A percentile compares a stretch with the other conserved stretches of the same genome.
These are phyloP conservation scores for Aspergillus unguis DNA, from an alignment of 2,329 filamentous ascomycete species.

Conservation along the genomic window DNA sequence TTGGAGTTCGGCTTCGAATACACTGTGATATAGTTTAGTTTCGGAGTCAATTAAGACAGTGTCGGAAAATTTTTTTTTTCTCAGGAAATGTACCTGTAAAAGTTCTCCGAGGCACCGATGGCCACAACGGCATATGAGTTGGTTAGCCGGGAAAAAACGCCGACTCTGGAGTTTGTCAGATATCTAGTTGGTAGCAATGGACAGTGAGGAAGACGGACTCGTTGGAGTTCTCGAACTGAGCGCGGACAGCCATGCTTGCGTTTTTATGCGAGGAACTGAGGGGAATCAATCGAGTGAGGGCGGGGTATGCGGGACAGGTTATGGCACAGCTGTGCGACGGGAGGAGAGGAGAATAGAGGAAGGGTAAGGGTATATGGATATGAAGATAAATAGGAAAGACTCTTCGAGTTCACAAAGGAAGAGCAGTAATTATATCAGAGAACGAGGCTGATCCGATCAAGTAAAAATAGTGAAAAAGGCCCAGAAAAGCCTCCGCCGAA, in stretches of 20 bases:
- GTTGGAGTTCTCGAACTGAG: conserved; percentile 51
- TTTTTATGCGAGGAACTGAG: conserved; percentile 4
- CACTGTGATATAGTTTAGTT: conserved; percentile 47
- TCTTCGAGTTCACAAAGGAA: not conserved
- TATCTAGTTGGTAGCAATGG: not conserved
- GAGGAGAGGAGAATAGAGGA: not conserved
- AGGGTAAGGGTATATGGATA: not conserved
- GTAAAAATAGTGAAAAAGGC: conserved; percentile 4
- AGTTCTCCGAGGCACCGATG: conserved; percentile 95
- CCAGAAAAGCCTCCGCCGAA: conserved; percentile 8
- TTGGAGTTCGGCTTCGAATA: conserved; percentile 96
- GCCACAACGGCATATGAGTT: conserved; percentile 96
- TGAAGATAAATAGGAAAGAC: conserved; percentile 1
- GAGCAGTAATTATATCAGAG: conserved; percentile 2
- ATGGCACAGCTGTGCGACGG: not conserved
- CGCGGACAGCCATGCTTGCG: conserved; percentile 46
- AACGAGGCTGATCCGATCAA: not conserved
- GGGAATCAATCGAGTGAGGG: conserved; percentile 2
- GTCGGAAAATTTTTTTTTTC: not conserved
- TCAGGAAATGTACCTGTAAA: conserved; percentile 67
- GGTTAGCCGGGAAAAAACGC: conserved; percentile 93
- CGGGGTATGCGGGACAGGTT: conserved; percentile 10
- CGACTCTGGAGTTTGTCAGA: conserved; percentile 61
- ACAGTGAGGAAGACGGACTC: conserved; percentile 33
- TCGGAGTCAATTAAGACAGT: not conserved